Base-by-base conservation (phyloP, 768 basidiomycete genomes). In the Podaxis sp. region DNA sequence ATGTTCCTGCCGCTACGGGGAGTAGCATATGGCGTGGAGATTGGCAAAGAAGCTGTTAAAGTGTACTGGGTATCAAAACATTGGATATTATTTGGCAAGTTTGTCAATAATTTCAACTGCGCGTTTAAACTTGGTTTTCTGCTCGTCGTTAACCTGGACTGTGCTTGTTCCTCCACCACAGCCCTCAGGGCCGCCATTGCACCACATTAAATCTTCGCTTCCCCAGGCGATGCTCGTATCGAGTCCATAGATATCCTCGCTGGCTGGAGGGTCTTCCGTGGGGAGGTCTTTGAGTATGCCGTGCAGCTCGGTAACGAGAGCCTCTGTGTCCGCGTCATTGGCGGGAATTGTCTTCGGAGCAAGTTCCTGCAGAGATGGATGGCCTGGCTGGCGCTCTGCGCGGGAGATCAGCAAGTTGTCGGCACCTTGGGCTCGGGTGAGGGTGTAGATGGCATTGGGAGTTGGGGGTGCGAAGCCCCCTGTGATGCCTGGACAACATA, bases 391-490 rank as follows among this genome's bases (percentile, higher is more conserved):
- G 47, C 89, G 85, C 6, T 77, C 62, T 2, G 81, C 76, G 13
- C 80, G 73, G 14, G 76, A 67, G 66, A 91, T 73, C 27, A 60
- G 58, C 53, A 90, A 76, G 23, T 65, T 62, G 13, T 75, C 42
- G 50, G 75, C 71, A 5, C 65, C 66, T 2, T 69, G 57, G 1
- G 76, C 50, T 50, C 78, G 75, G 21, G 82, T 79, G 64, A 92
- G 66, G 25, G 76, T 77, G 68, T 83, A 76, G 66, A 87, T 73
- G 13, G 82, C 83, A 27, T 72, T 72, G 2, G 88, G 85, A 5
- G 76, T 85, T 3, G 91, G 85, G 0, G 89, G 87, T 11, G 83
- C 84, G 67, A 93, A 89, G 44, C 91, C 91, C 32, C 90, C 90
- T 11, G 75, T 71, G 69, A 91, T 92, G 61, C 91, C 91, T 92